Evolutionary conservation across 1,284 basidiomycete genomes (phyloP), one percentile per base, ranked within the genome.

Genomic region (Vanrija humicola): DNA sequence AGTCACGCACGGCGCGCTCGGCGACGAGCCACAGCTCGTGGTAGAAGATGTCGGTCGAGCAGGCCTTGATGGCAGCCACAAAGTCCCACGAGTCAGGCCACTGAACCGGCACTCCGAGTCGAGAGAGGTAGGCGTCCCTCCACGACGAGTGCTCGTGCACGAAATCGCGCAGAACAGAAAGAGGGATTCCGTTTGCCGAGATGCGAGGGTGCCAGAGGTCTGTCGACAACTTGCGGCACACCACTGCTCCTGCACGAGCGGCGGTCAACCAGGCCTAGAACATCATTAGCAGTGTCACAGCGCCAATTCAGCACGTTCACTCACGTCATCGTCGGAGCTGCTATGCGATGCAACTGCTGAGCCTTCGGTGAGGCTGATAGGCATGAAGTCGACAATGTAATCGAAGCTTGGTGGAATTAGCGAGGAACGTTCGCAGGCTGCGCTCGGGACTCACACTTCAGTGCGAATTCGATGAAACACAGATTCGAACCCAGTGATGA

Each of bases 31-130:
- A 95, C 82, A 93, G 86, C 64, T 89, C 84, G 75, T 96, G 91
- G 70, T 89, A 93, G 40, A 87, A 88, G 46, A 90, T 87, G 72
- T 96, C 92, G 65, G 86, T 89, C 18, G 87, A 85, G 65, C 83
- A 85, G 3, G 85, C 84, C 38, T 82, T 83, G 26, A 88, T 84
- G 2, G 84, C 90, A 44, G 87, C 86, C 38, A 91, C 84, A 67
- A 95, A 96, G 67, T 92, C 89, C 91, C 92, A 94, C 57, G 86
- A 83, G 3, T 84, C 82, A 49, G 87, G 86, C 75, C 90, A 89
- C 67, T 87, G 86, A 53, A 82, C 83, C 3, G 91, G 91, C 25
- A 94, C 88, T 16, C 91, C 90, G 19, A 94, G 88, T 50, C 82
- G 81, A 38, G 81, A 80, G 19, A 95, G 82, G 67, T 87, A 87